Base-by-base conservation (phyloP, 2,329 filamentous ascomycete species). In the Curvularia hawaiiensis region DNA sequence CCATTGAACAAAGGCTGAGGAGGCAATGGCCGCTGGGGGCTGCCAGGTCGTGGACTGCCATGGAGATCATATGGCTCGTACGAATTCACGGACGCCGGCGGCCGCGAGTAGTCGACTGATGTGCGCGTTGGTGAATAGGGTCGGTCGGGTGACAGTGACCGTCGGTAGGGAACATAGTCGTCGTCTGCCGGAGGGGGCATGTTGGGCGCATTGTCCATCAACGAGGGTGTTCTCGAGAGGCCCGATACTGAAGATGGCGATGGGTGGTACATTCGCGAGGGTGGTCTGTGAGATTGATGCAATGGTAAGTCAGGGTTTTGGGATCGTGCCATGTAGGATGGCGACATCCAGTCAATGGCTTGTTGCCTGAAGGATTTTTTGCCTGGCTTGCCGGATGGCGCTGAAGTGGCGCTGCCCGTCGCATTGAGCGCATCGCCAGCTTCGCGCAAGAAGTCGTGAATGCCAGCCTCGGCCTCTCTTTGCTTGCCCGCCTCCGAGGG, bases 21-120 rank as follows among this genome's bases (percentile, higher is more conserved):
- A 3, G 95, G 95, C 31, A 98, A 82, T 3, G 94, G 94, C 54
- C 94, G 85, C 65, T 92, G 86, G 11, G 93, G 91, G 71, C 92
- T 96, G 3, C 92, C 90, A 14, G 95, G 94, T 57, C 95, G 82
- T 7, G 95, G 93, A 60, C 87, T 93, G 48, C 95, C 95, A 70
- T 98, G 94, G 58, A 98, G 78, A 67, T 97, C 93, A 22, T 88
- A 84, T 0, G 92, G 91, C 76, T 98, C 95, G 76, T 95, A 98
- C 4, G 87, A 83, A 24, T 89, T 80, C 63, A 82, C 87, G 0
- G 88, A 85, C 1, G 90, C 85, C 3, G 91, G 88, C 9, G 90
- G 90, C 50, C 90, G 84, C 28, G 84, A 77, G 76, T 90, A 91
- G 59, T 93, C 90, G 31, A 80, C 79, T 3, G 81, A 81, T 22